Evolutionary conservation across 805 yeast species (phyloP).

Genomic region (Crinitomyces ghanaensis): DNA sequence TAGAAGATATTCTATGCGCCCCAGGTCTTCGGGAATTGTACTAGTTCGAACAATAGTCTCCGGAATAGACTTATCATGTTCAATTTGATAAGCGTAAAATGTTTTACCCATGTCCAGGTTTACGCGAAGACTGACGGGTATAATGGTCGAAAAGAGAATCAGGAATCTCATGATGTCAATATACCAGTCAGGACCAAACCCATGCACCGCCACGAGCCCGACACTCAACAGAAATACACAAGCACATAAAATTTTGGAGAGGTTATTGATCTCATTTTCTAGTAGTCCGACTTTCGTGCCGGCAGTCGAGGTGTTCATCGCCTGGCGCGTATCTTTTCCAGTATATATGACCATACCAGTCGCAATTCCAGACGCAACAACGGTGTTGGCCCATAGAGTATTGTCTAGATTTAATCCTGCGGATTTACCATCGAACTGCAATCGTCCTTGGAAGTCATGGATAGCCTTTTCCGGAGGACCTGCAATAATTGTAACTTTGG

Average conservation of each 20-base stretch:
- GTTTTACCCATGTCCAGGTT: slow-evolving; percentile 92
- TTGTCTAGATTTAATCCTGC: slow-evolving; percentile 65
- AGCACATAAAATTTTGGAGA: slow-evolving; percentile 79
- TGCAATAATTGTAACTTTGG: slow-evolving; percentile 47
- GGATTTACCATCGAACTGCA: slow-evolving; percentile 46
- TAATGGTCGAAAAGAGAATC: slow-evolving; percentile 86
- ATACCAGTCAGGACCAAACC: slow-evolving; percentile 67
- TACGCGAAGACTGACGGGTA: slow-evolving; percentile 91
- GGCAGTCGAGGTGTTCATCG: slow-evolving; percentile 79
- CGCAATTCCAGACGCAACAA: slow-evolving; percentile 86
- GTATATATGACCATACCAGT: slow-evolving; percentile 83
- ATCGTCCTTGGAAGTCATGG: slow-evolving; percentile 67
- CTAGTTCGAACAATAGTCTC: slow-evolving; percentile 92
- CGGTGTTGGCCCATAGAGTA: slow-evolving; percentile 97
- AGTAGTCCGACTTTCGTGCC: slow-evolving; percentile 83
- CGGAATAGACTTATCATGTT: slow-evolving; percentile 70
- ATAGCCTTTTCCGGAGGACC: slow-evolving; percentile 79
- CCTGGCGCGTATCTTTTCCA: slow-evolving; percentile 88
- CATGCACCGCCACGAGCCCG: slow-evolving; percentile 68
- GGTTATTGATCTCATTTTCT: slow-evolving; percentile 78
- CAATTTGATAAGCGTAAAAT: slow-evolving; percentile 91
- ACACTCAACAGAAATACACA: slow-evolving; percentile 74
- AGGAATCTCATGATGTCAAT: slow-evolving; percentile 82
- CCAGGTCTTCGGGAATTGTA: slow-evolving; percentile 95
- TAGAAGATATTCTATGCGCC: slow-evolving; percentile 83